These are phyloP conservation scores for Clonostachys solani DNA, from an alignment of 2,329 filamentous ascomycete genomes.

Conservation along the genomic window DNA sequence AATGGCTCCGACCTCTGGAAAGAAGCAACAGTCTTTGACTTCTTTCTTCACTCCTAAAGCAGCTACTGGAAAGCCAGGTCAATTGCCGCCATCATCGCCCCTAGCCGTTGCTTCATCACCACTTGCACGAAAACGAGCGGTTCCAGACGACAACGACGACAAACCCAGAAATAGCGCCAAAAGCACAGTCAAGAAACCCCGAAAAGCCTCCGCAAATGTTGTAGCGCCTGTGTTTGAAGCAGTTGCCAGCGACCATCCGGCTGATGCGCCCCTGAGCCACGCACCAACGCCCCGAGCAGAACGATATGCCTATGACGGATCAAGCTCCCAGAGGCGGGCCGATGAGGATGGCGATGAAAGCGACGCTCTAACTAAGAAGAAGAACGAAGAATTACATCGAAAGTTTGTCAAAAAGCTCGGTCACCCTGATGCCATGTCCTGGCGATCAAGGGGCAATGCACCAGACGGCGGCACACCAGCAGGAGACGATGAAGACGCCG, in stretches of 20 bases:
- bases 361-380: conserved; percentile 44
- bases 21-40: conserved; percentile 79
- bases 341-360: conserved; percentile 38
- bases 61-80: conserved; percentile 26
- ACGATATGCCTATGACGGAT: conserved; percentile 45
- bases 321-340: conserved; percentile 30
- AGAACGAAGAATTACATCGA: conserved; percentile 70
- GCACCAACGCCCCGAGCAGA: conserved; percentile 35
- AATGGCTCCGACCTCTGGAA: conserved; percentile 36
- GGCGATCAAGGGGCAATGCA: conserved; percentile 41
- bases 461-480: conserved; percentile 38
- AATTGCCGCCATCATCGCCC: conserved; percentile 14
- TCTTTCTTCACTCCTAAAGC: conserved; percentile 74
- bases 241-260: conserved; percentile 9
- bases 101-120: conserved; percentile 15
- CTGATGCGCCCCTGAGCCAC: conserved; percentile 16
- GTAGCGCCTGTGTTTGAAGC: background rate
- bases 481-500: conserved; percentile 52
- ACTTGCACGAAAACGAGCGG: conserved; percentile 42
- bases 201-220: background rate
- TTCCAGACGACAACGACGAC: conserved; percentile 40
- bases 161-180: conserved; percentile 39
- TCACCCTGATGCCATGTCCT: conserved; percentile 74
- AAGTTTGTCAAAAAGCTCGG: conserved; percentile 91
- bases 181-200: conserved; percentile 26